Conservation (phyloP, 139 green algal genomes). For the Gonium pectorale region DNA sequence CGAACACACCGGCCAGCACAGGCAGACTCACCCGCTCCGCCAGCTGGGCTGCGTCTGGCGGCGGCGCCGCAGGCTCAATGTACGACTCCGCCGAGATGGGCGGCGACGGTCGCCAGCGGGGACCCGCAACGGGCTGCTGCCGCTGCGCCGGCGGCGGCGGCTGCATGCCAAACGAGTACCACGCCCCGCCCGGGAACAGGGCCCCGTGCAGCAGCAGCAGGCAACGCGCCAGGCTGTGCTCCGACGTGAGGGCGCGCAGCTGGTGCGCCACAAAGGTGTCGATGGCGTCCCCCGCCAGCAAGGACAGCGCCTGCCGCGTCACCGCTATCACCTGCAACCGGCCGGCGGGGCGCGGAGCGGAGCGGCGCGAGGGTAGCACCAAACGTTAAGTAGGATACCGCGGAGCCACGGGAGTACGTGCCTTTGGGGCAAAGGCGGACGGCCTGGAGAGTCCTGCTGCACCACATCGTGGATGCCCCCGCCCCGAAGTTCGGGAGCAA, state of each 20-base stretch:
- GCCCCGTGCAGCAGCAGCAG: constrained; percentile 71
- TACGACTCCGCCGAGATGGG: not conserved
- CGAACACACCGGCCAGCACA: no score
- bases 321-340: constrained; percentile 45
- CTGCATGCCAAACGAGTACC: constrained; percentile 47
- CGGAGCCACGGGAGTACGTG: not conserved
- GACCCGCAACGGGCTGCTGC: not conserved
- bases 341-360: not conserved
- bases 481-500: no score
- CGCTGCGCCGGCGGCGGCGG: not conserved
- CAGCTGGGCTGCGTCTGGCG: constrained; percentile 11
- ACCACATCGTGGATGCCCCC: no score
- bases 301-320: constrained; percentile 75
- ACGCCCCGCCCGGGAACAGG: constrained; percentile 84
- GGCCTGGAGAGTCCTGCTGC: no score
- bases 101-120: constrained; percentile 14
- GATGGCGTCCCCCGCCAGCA: constrained; percentile 83
- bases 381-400: not conserved
- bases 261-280: constrained; percentile 71
- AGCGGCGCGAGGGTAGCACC: not conserved
- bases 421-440: no score
- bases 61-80: not conserved
- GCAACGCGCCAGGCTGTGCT: constrained; percentile 75
- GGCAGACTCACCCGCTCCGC: constrained; percentile 32
- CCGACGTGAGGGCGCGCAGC: constrained; percentile 64